phyloP scores from a whole-genome alignment of 352 stramenopile species.

The Thraustochytrium aureum region DNA sequence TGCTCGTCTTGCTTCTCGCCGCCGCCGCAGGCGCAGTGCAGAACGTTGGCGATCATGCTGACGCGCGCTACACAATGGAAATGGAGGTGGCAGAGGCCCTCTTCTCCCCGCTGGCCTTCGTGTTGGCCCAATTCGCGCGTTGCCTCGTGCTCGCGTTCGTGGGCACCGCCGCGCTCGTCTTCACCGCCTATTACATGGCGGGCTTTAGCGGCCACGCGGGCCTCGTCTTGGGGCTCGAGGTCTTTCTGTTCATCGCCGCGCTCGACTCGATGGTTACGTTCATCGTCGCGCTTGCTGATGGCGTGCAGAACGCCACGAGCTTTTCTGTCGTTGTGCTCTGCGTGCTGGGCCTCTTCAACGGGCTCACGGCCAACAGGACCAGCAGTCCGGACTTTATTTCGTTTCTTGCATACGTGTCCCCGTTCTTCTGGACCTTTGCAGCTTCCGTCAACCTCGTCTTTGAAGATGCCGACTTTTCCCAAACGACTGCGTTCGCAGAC shows the following conservation, averaged over 20 bases:
- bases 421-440: background rate
- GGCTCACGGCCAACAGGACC: slow-evolving; percentile 4
- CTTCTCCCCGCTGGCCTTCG: background rate
- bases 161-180: background rate
- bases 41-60: background rate
- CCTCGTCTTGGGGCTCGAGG: background rate
- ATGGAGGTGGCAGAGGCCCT: slow-evolving; percentile 2
- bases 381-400: background rate
- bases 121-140: background rate
- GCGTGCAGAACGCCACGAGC: background rate
- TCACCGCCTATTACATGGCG: background rate
- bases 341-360: slow-evolving; percentile 7
- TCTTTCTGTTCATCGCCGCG: background rate
- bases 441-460: background rate
- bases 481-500: background rate
- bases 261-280: slow-evolving; percentile 3
- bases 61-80: background rate
- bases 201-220: background rate
- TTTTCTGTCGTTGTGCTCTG: background rate
- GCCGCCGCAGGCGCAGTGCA: background rate
- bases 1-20: background rate
- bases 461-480: background rate
- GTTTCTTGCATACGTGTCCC: background rate
- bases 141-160: background rate
- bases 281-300: background rate